A percentile compares a stretch with the other conserved stretches of the same genome.
Conservation (phyloP, 1,284 basidiomycete species). For the Thecaphora thlaspeos region DNA sequence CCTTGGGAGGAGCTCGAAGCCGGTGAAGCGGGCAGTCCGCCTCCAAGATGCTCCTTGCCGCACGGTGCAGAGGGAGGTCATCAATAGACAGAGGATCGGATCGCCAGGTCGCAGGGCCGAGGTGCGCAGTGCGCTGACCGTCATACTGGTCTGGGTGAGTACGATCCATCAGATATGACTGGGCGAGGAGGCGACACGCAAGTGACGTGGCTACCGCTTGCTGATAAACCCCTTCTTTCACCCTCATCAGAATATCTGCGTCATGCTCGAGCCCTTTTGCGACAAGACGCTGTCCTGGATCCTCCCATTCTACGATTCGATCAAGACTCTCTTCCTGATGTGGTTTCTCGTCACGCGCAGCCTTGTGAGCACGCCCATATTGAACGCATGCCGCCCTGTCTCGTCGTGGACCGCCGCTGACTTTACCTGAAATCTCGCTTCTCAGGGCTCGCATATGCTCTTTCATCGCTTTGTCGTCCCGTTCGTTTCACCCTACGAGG, state of each 20-base stretch:
- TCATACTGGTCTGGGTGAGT: constrained; percentile 19
- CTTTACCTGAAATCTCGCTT: background rate
- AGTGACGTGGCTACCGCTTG: no score
- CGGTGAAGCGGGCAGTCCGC: background rate
- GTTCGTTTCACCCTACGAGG: constrained; percentile 21
- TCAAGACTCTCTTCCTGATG: constrained; percentile 35
- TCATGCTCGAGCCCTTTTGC: constrained; percentile 23
- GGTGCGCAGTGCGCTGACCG: constrained; percentile 24
- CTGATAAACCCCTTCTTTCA: no score
- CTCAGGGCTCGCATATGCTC: constrained; percentile 22
- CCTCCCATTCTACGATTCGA: constrained; percentile 35
- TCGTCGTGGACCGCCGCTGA: background rate
- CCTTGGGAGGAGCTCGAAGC: constrained; percentile 6
- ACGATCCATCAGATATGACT: no score
- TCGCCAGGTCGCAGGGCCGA: constrained; percentile 20
- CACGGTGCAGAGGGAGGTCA: background rate
- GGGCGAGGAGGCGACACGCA: no score
- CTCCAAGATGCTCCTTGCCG: background rate
- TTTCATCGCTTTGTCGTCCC: constrained; percentile 26
- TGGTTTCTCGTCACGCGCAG: constrained; percentile 37
- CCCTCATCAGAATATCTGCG: constrained; percentile 15
- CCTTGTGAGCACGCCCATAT: constrained; percentile 1
- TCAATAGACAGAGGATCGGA: constrained; percentile 6
- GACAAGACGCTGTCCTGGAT: constrained; percentile 34
- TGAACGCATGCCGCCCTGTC: background rate